Conservation (phyloP, 257 asterid species). For the Linderniella brevidens region DNA sequence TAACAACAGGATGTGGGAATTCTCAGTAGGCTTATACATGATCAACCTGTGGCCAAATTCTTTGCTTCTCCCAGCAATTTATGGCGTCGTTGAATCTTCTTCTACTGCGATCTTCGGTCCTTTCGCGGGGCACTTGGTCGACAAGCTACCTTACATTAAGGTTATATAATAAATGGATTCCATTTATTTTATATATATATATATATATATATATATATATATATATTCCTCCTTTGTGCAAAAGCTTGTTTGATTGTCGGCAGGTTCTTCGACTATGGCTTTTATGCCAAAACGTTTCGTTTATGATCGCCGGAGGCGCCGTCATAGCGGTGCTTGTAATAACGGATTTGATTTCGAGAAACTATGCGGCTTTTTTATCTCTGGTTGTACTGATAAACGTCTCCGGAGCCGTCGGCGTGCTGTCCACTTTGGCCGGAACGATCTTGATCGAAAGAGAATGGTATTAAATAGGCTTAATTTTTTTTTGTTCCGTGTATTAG, state of each 20-base stretch:
- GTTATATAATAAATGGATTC: constrained; percentile 10
- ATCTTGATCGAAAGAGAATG: constrained; percentile 92
- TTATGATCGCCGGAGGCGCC: constrained; percentile 66
- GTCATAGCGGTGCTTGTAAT: constrained; percentile 46
- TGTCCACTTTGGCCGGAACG: constrained; percentile 83
- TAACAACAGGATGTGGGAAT: constrained; percentile 87
- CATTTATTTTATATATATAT: background rate
- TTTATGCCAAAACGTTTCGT: constrained; percentile 54
- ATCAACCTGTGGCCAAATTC: constrained; percentile 82
- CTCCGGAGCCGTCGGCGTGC: constrained; percentile 73
- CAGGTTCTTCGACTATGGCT: constrained; percentile 69
- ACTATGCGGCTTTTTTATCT: constrained; percentile 25
- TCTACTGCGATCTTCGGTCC: constrained; percentile 70
- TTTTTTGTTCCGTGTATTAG: too few relatives aligned
- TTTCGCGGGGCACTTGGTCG: constrained; percentile 53
- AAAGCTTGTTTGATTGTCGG: background rate
- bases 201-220: background rate
- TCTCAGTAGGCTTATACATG: constrained; percentile 86
- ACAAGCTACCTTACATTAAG: constrained; percentile 45
- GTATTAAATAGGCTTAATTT: constrained; percentile 11
- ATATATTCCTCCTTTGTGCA: background rate
- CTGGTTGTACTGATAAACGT: constrained; percentile 37
- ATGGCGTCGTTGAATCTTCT: constrained; percentile 74
- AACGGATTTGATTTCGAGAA: constrained; percentile 19
- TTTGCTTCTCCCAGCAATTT: constrained; percentile 64